Evolutionary conservation across 495 filamentous ascomycete species (phyloP).

Genomic region (Cercophora scortea): DNA sequence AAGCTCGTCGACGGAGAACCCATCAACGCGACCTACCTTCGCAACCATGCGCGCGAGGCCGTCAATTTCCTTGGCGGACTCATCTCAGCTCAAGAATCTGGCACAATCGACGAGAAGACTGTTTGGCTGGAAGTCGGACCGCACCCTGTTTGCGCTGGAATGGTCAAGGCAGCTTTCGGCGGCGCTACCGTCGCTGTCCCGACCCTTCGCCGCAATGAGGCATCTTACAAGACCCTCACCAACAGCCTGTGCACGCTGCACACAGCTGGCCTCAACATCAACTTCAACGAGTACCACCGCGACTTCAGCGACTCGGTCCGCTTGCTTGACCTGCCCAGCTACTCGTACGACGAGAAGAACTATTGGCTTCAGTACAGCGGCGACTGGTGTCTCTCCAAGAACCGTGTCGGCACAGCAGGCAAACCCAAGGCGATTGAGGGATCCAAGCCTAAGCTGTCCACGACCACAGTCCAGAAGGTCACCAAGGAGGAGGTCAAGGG

Average conservation of each 20-base stretch:
- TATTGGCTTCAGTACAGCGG: constrained; percentile 77
- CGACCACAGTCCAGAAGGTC: constrained; percentile 44
- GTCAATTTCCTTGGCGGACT: constrained; percentile 68
- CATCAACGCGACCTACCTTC: constrained; percentile 56
- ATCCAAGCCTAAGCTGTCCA: constrained; percentile 36
- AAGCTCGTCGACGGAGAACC: constrained; percentile 49
- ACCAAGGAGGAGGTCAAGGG: constrained; percentile 48
- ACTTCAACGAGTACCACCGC: constrained; percentile 74
- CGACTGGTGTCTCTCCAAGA: constrained; percentile 63
- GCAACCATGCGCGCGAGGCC: constrained; percentile 57
- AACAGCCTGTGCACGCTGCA: constrained; percentile 55
- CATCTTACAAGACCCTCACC: constrained; percentile 59
- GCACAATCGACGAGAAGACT: constrained; percentile 45
- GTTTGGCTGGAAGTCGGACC: constrained; percentile 63
- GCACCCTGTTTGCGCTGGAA: constrained; percentile 59
- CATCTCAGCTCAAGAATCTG: constrained; percentile 41
- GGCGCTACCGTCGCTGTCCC: constrained; percentile 47
- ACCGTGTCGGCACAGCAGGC: constrained; percentile 50
- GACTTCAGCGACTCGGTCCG: constrained; percentile 55
- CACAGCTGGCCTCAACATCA: constrained; percentile 54
- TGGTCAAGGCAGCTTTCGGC: constrained; percentile 63
- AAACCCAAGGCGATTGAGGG: constrained; percentile 43
- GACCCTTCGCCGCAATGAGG: constrained; percentile 43
- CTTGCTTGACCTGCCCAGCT: constrained; percentile 62
- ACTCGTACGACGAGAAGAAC: constrained; percentile 72